Conservation (phyloP, 2,329 filamentous ascomycete species). For the Aspergillus hortae region DNA sequence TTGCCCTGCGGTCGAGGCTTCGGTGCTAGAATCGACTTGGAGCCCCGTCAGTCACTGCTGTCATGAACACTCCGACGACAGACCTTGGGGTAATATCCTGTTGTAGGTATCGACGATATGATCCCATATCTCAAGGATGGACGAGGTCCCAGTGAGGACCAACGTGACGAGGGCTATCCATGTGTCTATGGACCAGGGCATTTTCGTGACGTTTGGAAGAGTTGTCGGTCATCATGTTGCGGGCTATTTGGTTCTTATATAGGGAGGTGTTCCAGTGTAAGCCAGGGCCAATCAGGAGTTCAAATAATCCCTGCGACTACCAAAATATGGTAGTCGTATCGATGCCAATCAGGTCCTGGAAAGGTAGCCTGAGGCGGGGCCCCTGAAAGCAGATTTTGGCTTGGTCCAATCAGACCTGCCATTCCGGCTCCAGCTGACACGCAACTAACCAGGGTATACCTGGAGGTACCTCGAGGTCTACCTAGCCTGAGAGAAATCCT, state of each 20-base stretch:
- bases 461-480: no score
- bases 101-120: background rate
- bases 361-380: background rate
- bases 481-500: no score
- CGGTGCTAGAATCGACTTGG: background rate
- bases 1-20: background rate
- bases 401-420: background rate
- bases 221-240: background rate
- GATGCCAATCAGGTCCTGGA: no score
- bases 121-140: background rate
- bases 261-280: no score
- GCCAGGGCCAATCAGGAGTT: no score
- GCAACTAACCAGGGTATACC: background rate
- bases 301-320: no score
- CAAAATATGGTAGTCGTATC: no score
- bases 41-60: background rate
- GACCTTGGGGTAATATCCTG: background rate
- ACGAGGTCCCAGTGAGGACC: background rate
- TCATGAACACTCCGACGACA: background rate
- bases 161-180: background rate
- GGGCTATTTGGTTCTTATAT: background rate
- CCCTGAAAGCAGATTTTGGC: background rate
- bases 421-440: no score
- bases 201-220: background rate
- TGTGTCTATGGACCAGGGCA: background rate